Conservation (phyloP, 257 asterid genomes). For the Fraxinus pennsylvanica region DNA sequence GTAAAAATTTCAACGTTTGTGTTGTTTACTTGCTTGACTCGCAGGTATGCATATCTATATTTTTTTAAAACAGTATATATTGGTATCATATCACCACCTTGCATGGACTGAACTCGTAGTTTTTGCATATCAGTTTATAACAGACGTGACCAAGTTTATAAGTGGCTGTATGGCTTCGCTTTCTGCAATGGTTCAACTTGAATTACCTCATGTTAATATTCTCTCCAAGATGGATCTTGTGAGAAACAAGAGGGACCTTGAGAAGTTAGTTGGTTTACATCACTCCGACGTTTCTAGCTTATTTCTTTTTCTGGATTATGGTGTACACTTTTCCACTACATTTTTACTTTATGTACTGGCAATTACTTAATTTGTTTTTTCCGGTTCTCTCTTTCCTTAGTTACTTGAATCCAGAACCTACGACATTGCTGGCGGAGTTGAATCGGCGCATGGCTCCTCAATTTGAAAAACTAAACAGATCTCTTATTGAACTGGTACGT, state of each 20-base stretch:
- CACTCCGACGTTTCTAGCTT: background rate
- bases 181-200: constrained; percentile 97
- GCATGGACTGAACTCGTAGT: constrained; percentile 23
- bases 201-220: constrained; percentile 91
- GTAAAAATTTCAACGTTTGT: constrained; percentile 84
- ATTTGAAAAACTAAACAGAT: constrained; percentile 77
- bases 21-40: constrained; percentile 94
- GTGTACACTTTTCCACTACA: background rate
- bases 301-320: background rate
- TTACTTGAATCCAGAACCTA: constrained; percentile 86
- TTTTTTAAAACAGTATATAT: background rate
- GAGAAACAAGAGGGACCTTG: constrained; percentile 83
- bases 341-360: constrained; percentile 19
- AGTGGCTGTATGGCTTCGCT: constrained; percentile 99
- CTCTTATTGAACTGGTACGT: constrained; percentile 86
- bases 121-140: constrained; percentile 61
- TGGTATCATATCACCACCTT: constrained; percentile 13
- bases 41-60: constrained; percentile 52
- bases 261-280: constrained; percentile 59
- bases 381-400: constrained; percentile 38
- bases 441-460: constrained; percentile 89
- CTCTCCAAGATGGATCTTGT: constrained; percentile 99
- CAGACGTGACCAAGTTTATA: constrained; percentile 97
- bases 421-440: constrained; percentile 71
- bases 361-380: constrained; percentile 14